Base-by-base conservation (phyloP, 345 rosid species). In the Cochlearia excelsa region DNA sequence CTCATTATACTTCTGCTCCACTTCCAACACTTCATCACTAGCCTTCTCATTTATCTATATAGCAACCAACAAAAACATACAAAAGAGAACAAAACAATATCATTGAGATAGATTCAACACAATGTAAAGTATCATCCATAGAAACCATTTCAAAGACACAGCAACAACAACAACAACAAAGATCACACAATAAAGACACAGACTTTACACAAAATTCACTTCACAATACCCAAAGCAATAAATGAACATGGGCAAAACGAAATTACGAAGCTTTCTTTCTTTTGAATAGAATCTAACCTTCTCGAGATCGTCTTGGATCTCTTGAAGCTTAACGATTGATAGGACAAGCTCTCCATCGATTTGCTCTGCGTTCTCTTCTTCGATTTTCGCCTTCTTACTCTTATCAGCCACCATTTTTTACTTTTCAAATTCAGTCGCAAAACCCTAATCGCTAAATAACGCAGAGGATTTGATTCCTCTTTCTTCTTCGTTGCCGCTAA, bases 251-350 rank as follows among this genome's bases (percentile, higher is more conserved):
- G 35, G 5, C 35, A 33, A 33, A 33, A 33, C 4, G 35, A 5
- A 33, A 33, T 2, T 33, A 2, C 35, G 5, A 27, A 34, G 5
- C 35, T 33, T 50, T 30, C n/a, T 72, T 79, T 33, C 74, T 86
- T 48, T 58, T 48, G 23, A 16, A 16, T 16, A 16, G 23, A 16
- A 60, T 70, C 3, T 51, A 16, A 28, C 99, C 97, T 84, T 93
- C 66, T 90, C 97, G 35, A 93, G 97, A 73, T 93, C 95, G 33
- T 93, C 99, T 64, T 93, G 99, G 57, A 89, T 78, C 85, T 87
- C 96, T 68, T 93, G 99, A 42, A 93, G 88, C 78, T 85, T 90
- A 77, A 90, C 99, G 59, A 90, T 93, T 50, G 92, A 85, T 40
- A 82, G 82, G 28, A 90, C 86, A 51, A 93, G 94, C 46, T 86